Evolutionary conservation across 495 filamentous ascomycete genomes (phyloP).

Genomic region (Annulohypoxylon bovei): DNA sequence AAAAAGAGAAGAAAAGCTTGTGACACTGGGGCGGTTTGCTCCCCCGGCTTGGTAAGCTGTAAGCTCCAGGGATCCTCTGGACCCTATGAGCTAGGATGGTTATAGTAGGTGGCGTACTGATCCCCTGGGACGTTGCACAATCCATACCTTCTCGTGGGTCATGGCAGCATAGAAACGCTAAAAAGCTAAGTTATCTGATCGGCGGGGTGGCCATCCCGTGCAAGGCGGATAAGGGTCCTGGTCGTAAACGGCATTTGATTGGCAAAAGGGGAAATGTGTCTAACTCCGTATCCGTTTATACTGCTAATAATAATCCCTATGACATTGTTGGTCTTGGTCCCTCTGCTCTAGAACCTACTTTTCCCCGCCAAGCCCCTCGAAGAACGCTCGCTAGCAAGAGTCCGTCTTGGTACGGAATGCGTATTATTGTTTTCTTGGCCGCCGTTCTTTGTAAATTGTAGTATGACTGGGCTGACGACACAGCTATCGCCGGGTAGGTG

Average conservation of each 20-base stretch:
- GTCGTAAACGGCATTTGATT: conserved; percentile 21
- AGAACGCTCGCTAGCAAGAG: conserved; percentile 17
- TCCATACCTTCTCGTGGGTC: conserved; percentile 1
- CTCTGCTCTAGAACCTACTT: background rate
- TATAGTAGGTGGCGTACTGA: conserved; percentile 17
- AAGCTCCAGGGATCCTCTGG: background rate
- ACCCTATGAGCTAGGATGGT: conserved; percentile 13
- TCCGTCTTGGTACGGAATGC: conserved; percentile 32
- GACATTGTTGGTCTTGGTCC: conserved; percentile 15
- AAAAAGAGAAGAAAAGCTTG: conserved; percentile 26
- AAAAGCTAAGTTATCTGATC: conserved; percentile 29
- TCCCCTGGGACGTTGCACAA: background rate
- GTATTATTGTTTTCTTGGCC: conserved; percentile 23
- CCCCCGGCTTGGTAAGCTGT: conserved; percentile 16
- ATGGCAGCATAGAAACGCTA: background rate
- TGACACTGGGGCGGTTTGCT: conserved; percentile 17
- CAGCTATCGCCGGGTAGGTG: conserved; percentile 28
- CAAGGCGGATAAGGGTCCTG: conserved; percentile 36
- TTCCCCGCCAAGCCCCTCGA: conserved; percentile 11
- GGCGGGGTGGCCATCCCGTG: conserved; percentile 22
- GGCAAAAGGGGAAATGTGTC: conserved; percentile 8
- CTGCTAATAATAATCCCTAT: conserved; percentile 33
- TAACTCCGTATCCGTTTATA: conserved; percentile 17
- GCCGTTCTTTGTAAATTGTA: background rate
- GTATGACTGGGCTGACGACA: conserved; percentile 4